Evolutionary conservation across 2,329 filamentous ascomycete species (phyloP).

Genomic region (Fusarium algeriense): DNA sequence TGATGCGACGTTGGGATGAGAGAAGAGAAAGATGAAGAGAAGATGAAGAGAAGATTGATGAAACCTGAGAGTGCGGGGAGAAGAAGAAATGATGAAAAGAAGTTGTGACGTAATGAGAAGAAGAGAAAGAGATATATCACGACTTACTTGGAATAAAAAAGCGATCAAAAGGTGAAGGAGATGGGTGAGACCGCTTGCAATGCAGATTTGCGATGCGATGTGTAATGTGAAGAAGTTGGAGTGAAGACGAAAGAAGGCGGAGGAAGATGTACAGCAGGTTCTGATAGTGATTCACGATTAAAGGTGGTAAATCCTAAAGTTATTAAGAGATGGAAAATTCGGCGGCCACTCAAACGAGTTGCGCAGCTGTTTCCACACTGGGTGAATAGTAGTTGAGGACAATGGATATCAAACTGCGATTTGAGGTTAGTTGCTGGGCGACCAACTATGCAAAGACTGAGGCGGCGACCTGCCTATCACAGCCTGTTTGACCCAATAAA

Average conservation of each 20-base stretch:
- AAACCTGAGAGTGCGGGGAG: not conserved
- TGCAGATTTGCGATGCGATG: not conserved
- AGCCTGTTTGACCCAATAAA: not conserved
- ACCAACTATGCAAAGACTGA: conserved; percentile 13
- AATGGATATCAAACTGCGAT: conserved; percentile 4
- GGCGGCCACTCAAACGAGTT: conserved; percentile 3
- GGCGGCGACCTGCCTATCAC: not conserved
- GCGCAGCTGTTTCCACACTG: conserved; percentile 3
- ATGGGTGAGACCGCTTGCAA: not conserved
- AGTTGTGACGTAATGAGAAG: not conserved
- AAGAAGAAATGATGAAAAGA: not conserved
- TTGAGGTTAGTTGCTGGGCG: conserved; percentile 36
- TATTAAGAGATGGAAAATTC: not conserved
- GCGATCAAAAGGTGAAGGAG: conserved; percentile 11
- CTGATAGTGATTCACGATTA: conserved; percentile 25
- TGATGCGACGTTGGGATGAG: not conserved
- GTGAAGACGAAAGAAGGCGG: conserved; percentile 18
- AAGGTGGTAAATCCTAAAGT: not conserved
- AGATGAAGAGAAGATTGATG: not conserved
- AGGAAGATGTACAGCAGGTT: not conserved
- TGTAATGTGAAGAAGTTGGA: conserved; percentile 17
- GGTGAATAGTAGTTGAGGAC: conserved; percentile 5
- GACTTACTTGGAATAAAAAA: not conserved
- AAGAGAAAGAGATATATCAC: not conserved
- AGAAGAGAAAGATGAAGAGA: not conserved